phyloP scores from a whole-genome alignment of 2,329 filamentous ascomycete species.

The Fusarium cyanostomum region DNA sequence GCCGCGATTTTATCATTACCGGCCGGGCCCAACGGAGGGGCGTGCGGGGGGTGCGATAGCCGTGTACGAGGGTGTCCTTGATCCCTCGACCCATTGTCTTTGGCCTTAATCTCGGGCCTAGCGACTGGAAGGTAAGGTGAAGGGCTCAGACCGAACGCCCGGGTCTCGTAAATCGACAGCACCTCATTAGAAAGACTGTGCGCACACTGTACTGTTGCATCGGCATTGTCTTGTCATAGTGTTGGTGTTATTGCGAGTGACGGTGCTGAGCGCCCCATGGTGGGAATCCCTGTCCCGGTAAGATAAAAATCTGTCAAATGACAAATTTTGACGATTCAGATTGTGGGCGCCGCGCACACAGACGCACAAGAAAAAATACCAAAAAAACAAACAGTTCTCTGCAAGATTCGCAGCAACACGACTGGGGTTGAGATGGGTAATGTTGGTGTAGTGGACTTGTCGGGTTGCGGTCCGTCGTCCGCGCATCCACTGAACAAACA shows the following conservation, averaged over 20 bases:
- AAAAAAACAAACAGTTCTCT: slow-evolving; percentile 23
- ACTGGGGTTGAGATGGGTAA: slow-evolving; percentile 31
- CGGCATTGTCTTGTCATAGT: slow-evolving; percentile 27
- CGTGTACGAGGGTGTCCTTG: slow-evolving; percentile 22
- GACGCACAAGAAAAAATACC: slow-evolving; percentile 30
- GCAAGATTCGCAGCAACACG: slow-evolving; percentile 27
- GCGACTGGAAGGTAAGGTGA: slow-evolving; percentile 39
- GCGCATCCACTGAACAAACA: slow-evolving; percentile 37
- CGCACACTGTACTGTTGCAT: slow-evolving; percentile 38
- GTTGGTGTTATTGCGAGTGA: slow-evolving; percentile 18
- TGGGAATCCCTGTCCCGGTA: slow-evolving; percentile 24
- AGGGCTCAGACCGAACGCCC: slow-evolving; percentile 41
- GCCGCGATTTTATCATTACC: slow-evolving; percentile 42
- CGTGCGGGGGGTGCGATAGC: slow-evolving; percentile 28
- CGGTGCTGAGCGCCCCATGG: slow-evolving; percentile 5
- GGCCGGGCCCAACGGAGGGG: slow-evolving; percentile 34
- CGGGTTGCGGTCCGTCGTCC: slow-evolving; percentile 37
- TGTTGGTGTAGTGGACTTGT: slow-evolving; percentile 33
- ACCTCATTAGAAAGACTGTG: slow-evolving; percentile 3
- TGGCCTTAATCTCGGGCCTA: slow-evolving; percentile 44
- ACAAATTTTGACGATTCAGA: slow-evolving; percentile 13
- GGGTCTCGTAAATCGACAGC: slow-evolving; percentile 4
- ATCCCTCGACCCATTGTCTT: slow-evolving; percentile 36
- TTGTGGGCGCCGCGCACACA: slow-evolving; percentile 30
- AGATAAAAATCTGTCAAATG: slow-evolving; percentile 17